Evolutionary conservation across 2,329 filamentous ascomycete species (phyloP).

Genomic region (Thelonectria rubi): DNA sequence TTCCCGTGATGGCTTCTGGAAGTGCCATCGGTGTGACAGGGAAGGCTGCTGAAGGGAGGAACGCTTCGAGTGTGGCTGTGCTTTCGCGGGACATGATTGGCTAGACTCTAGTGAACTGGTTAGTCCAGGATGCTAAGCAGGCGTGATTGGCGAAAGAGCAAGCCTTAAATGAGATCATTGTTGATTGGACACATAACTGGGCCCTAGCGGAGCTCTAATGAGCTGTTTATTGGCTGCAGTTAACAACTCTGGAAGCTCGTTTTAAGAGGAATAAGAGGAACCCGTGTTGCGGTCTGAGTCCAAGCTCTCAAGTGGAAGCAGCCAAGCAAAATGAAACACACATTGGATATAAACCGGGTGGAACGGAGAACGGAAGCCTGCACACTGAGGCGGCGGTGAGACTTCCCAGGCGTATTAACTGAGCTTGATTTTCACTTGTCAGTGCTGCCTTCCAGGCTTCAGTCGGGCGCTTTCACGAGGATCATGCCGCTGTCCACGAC

Average conservation of each 20-base stretch:
- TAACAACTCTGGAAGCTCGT: constrained; percentile 24
- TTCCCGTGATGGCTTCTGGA: too few species aligned
- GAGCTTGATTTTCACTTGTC: constrained; percentile 10
- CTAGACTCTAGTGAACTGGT: constrained; percentile 1
- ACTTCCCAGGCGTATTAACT: too few species aligned
- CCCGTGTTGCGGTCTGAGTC: constrained; percentile 23
- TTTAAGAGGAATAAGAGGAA: constrained; percentile 25
- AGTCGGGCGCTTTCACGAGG: constrained; percentile 2
- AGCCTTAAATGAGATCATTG: constrained; percentile 23
- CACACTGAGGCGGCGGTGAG: too few species aligned
- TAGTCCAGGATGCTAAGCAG: constrained; percentile 6
- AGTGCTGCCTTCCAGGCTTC: constrained; percentile 19
- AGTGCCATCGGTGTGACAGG: neutral
- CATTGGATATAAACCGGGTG: neutral
- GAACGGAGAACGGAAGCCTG: too few species aligned
- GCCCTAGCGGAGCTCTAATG: constrained; percentile 20
- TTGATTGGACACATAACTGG: constrained; percentile 29
- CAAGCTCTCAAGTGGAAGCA: constrained; percentile 12
- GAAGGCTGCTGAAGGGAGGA: constrained; percentile 18
- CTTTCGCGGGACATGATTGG: constrained; percentile 23
- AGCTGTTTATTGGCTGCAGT: constrained; percentile 30
- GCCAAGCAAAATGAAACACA: constrained; percentile 11
- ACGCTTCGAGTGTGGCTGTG: constrained; percentile 21
- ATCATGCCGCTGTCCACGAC: constrained; percentile 6
- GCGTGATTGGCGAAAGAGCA: constrained; percentile 34